Base-by-base conservation (phyloP, 192 early-diverging fungal genomes). In the Rhizophagus clarus region DNA sequence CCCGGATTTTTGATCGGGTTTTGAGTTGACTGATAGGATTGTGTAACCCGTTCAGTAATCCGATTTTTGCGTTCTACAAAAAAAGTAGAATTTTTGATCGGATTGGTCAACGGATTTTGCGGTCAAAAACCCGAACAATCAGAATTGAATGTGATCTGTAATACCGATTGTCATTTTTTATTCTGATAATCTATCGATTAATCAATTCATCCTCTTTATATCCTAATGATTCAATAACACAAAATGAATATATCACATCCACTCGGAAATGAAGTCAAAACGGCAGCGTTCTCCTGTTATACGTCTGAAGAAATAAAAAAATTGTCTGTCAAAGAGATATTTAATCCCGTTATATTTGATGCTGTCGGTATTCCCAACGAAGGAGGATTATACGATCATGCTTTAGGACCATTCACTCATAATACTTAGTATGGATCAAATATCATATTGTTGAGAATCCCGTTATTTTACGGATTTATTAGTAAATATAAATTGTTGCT, bases 271-370 rank as follows among this genome's bases (percentile, higher is more conserved):
- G 91, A 96, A 84, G 87, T 99, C 81, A 88, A 87, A 77, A 94
- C 94, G 51, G 95, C 98, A 6, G 90, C 94, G 70, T 99, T 99
- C 81, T 93, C 96, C 6, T 97, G 98, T 85, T 97, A 94, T 85
- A 87, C 93, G 80, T 84, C 94, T 17, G 88, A 92, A 9, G 97
- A 99, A 81, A 91, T 99, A 64, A 89, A 93, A 60, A 91, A 94
- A 82, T 92, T 99, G 80, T 98, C 97, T 12, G 97, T 98, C 22
- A 97, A 96, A 87, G 92, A 96, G 79, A 94, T 99, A 81, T 91
- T 94, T 63, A 95, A 96, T 81, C 94, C 97, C 1, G 81, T 91
- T 24, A 86, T 95, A 31, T 93, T 98, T 78, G 97, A 99, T 89
- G 91, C 90, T 26, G 84, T 97, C 31, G 92, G 93, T 72, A 95